Percentiles rank a stretch among this genome's conserved stretches.
These are phyloP conservation scores for Coniosporium apollinis DNA, from an alignment of 495 filamentous ascomycete genomes.

Conservation along the genomic window DNA sequence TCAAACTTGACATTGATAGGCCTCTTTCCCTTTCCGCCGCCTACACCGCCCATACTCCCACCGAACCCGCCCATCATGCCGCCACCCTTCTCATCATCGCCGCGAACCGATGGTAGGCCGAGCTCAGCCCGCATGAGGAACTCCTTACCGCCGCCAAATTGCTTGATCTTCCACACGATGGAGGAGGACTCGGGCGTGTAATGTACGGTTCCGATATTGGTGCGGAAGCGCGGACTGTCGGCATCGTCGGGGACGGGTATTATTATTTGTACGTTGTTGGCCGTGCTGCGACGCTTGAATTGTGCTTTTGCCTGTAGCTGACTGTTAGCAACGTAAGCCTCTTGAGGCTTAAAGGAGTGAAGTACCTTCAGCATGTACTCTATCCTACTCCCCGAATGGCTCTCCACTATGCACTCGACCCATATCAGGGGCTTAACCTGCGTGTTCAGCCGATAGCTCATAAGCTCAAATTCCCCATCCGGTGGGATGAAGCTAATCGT, in stretches of 20 bases:
- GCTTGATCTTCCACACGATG: conserved; percentile 99
- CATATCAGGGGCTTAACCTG: conserved; percentile 97
- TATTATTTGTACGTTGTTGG: conserved; percentile 97
- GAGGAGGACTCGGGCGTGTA: conserved; percentile 95
- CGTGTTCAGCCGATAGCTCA: conserved; percentile 98
- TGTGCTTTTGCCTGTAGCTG: conserved; percentile 62
- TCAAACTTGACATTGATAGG: conserved; percentile 99
- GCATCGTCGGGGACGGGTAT: conserved; percentile 97
- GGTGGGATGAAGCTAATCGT: conserved; percentile 99
- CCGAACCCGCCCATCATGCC: conserved; percentile 95
- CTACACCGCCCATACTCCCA: conserved; percentile 71
- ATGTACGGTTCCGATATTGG: conserved; percentile 94
- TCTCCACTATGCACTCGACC: conserved; percentile 96
- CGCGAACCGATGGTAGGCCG: conserved; percentile 82
- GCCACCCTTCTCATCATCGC: conserved; percentile 88
- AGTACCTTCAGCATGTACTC: conserved; percentile 92
- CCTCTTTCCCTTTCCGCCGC: conserved; percentile 69
- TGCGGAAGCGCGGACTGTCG: conserved; percentile 89
- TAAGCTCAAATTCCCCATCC: conserved; percentile 96
- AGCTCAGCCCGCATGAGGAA: conserved; percentile 99
- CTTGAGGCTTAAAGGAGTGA: background rate
- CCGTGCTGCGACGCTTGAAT: conserved; percentile 94
- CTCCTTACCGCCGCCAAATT: conserved; percentile 95
- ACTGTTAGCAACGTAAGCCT: background rate
- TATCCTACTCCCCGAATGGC: conserved; percentile 82